Evolutionary conservation across 2,329 filamentous ascomycete species (phyloP), one percentile per base, ranked within the genome.

Genomic region (Berkeleyomyces basicola): DNA sequence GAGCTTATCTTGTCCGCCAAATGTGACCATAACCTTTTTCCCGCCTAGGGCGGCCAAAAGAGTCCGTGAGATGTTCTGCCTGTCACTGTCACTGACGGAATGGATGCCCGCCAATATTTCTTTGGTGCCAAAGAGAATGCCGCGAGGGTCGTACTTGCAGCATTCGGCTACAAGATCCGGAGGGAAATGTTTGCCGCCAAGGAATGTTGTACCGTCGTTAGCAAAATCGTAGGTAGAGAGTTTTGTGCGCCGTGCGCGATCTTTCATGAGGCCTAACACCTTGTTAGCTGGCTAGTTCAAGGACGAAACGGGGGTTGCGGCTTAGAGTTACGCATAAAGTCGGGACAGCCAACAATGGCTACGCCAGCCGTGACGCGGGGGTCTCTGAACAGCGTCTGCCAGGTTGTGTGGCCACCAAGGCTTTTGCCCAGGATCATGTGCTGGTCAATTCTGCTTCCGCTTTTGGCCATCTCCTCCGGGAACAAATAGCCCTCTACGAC

Each of bases 291-390:
- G 37, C 47, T 4, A 43, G 7, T 11, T 4, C 11, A 39, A 40
- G 16, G 31, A 49, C 10, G 11, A 2, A 4, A 53, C 6, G n/a
- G 10, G 58, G 10, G 6, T 31, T 16, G 37, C 4, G 31, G 43
- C 36, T 4, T 9, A 39, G 36, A 76, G 71, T 74, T 68, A 83
- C 87, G 78, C 66, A 85, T 82, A 69, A 88, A 96, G 73, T 99
- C 92, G 0, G 91, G 90, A 72, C 90, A 96, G 1, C 92, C 93
- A 61, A 97, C 88, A 33, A 96, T 80, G 2, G 88, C 79, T 6
- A 95, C 83, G 0, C 82, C 90, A 0, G 87, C 85, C n/a, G 79
- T 85, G 62, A 97, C 81, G 66, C 90, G 81, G 16, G 85, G 82
- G 65, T 97, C 91, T 44, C 83, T 80, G 55, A 96, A 81, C 64